Conservation (phyloP, 2,329 filamentous ascomycete species). For the Xylaria sp. region DNA sequence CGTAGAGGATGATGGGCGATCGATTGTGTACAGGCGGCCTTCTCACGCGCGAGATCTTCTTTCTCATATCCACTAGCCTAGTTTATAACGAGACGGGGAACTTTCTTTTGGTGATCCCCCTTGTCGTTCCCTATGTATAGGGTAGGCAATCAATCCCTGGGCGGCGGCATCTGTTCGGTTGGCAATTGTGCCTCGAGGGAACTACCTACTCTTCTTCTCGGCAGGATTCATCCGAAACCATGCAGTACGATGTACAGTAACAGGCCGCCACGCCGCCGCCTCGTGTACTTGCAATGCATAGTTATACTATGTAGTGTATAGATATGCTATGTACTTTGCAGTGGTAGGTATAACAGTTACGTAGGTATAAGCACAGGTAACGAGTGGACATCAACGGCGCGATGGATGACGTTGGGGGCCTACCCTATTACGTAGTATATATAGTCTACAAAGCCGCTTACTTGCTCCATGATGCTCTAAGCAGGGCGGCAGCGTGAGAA, state of each 20-base stretch:
- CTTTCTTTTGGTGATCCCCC: not conserved
- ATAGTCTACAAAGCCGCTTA: slow-evolving; percentile 11
- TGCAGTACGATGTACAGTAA: slow-evolving; percentile 6
- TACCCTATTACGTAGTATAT: slow-evolving; percentile 1
- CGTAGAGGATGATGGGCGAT: not conserved
- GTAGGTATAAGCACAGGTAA: slow-evolving; percentile 14
- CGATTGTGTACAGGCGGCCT: not conserved
- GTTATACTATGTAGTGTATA: not conserved
- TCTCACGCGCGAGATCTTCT: slow-evolving; percentile 1
- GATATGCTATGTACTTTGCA: not conserved
- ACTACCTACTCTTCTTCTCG: slow-evolving; percentile 17
- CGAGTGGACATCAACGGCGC: not conserved
- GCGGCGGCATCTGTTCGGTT: slow-evolving; percentile 14
- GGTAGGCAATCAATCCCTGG: not conserved
- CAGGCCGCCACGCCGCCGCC: not conserved
- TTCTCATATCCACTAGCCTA: not conserved
- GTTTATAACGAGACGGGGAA: not conserved
- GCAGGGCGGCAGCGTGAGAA: slow-evolving; percentile 18
- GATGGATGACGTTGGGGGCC: slow-evolving; percentile 31
- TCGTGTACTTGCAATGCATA: not conserved
- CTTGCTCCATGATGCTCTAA: slow-evolving; percentile 13
- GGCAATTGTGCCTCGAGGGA: slow-evolving; percentile 3
- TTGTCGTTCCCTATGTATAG: not conserved
- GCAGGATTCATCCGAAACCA: slow-evolving; percentile 25
- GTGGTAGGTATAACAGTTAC: not conserved